Percentiles rank a stretch among this genome's conserved stretches.
Evolutionary conservation across 2,329 filamentous ascomycete species (phyloP).

Genomic region (Alternaria panax): DNA sequence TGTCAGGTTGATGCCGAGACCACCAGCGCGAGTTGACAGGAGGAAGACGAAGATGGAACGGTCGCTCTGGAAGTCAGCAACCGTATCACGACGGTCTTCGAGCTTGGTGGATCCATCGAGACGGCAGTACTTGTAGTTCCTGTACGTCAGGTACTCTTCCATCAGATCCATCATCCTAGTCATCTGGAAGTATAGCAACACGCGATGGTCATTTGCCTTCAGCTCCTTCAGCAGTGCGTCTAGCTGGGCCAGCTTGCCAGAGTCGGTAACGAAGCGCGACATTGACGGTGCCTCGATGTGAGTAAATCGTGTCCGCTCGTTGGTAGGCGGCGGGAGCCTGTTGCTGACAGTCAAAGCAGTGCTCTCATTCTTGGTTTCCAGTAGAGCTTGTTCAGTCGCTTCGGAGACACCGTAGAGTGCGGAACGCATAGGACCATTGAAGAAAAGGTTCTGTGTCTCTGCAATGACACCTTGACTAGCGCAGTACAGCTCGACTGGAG

Average conservation of each 20-base stretch:
- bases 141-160: conserved; percentile 98
- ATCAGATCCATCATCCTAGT: conserved; percentile 99
- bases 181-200: conserved; percentile 99
- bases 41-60: conserved; percentile 98
- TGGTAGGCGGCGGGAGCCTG: conserved; percentile 79
- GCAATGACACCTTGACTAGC: conserved; percentile 68
- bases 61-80: conserved; percentile 93
- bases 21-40: conserved; percentile 93
- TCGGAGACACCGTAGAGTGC: conserved; percentile 72
- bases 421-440: conserved; percentile 78
- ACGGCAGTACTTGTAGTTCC: conserved; percentile 98
- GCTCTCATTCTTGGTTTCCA: conserved; percentile 75
- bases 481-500: conserved; percentile 82
- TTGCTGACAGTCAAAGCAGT: conserved; percentile 68
- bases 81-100: conserved; percentile 94
- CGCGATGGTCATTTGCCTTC: conserved; percentile 91
- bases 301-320: conserved; percentile 83
- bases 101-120: conserved; percentile 97
- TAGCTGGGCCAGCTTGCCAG: conserved; percentile 91
- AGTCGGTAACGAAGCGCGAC: conserved; percentile 96
- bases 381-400: conserved; percentile 73
- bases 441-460: conserved; percentile 77
- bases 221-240: conserved; percentile 87
- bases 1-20: conserved; percentile 96
- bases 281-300: conserved; percentile 94